Evolutionary conservation across 805 yeast genomes (phyloP).

Genomic region (Spathaspora boniae): DNA sequence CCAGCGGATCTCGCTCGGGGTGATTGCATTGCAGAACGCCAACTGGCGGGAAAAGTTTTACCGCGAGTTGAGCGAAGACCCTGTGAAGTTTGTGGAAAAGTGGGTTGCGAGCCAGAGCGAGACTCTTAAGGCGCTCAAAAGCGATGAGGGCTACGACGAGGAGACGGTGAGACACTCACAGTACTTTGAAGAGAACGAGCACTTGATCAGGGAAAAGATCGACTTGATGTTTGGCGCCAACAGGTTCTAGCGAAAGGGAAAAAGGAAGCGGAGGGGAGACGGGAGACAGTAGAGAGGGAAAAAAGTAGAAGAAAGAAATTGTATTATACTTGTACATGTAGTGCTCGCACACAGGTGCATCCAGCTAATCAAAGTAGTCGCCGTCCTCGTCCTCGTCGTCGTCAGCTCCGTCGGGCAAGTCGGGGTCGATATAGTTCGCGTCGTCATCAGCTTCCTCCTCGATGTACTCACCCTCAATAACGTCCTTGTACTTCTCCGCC

Average conservation of each 20-base stretch:
- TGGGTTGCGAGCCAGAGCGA: slow-evolving; percentile 81
- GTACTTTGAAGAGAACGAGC: slow-evolving; percentile 68
- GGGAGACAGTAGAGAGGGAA: not conserved
- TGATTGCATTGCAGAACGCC: slow-evolving; percentile 51
- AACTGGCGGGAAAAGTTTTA: slow-evolving; percentile 75
- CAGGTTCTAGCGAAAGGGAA: slow-evolving; percentile 26
- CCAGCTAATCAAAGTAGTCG: slow-evolving; percentile 9
- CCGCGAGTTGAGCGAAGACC: slow-evolving; percentile 68
- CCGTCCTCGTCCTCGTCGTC: slow-evolving; percentile 15
- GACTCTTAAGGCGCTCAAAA: slow-evolving; percentile 78
- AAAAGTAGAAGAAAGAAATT: not conserved
- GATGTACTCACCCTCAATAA: slow-evolving; percentile 12
- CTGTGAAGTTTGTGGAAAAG: slow-evolving; percentile 66
- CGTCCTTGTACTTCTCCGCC: slow-evolving; percentile 8
- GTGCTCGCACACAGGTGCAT: too few species aligned
- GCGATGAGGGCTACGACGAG: slow-evolving; percentile 88
- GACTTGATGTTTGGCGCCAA: slow-evolving; percentile 66
- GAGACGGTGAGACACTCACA: slow-evolving; percentile 82
- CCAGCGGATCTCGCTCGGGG: slow-evolving; percentile 44
- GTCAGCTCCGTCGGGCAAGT: slow-evolving; percentile 13
- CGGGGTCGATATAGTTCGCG: slow-evolving; percentile 19
- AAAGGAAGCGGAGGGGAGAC: not conserved
- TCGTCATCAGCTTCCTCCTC: slow-evolving; percentile 13
- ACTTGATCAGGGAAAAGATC: slow-evolving; percentile 69
- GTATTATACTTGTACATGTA: too few species aligned